phyloP scores from a whole-genome alignment of 768 basidiomycete genomes.

The Infundibulicybe gibba region DNA sequence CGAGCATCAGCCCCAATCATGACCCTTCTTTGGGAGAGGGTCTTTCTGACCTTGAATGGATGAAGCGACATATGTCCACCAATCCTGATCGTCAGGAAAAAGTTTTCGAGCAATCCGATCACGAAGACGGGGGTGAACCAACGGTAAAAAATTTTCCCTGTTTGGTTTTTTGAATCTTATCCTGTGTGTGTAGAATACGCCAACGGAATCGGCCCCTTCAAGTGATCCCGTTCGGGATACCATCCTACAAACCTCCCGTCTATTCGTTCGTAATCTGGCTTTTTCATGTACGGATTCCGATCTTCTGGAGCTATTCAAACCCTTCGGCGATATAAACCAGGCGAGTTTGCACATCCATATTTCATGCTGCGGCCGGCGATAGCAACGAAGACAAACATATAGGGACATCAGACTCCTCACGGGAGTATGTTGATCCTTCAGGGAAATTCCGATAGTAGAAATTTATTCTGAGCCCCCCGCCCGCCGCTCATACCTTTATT shows the following conservation, averaged over 20 bases:
- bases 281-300: constrained; percentile 80
- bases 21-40: constrained; percentile 23
- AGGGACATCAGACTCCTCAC: constrained; percentile 55
- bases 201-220: constrained; percentile 11
- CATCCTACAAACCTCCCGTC: constrained; percentile 69
- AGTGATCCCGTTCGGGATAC: constrained; percentile 42
- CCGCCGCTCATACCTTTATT: constrained; percentile 8
- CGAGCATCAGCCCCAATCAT: constrained; percentile 11
- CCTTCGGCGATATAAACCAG: constrained; percentile 75
- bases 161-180: not conserved
- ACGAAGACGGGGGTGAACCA: constrained; percentile 33
- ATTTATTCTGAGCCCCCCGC: constrained; percentile 6
- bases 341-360: constrained; percentile 36
- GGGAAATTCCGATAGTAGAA: constrained; percentile 49
- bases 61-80: constrained; percentile 58
- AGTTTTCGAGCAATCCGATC: constrained; percentile 61
- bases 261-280: constrained; percentile 95
- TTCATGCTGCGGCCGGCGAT: no score
- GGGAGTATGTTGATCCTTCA: constrained; percentile 28
- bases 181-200: constrained; percentile 5
- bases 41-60: constrained; percentile 74
- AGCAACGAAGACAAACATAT: constrained; percentile 42
- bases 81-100: constrained; percentile 40
- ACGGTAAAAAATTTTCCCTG: not conserved
- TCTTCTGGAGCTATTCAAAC: constrained; percentile 56